Percentiles rank a stretch among this genome's conserved stretches.
Conservation (phyloP, 257 asterid genomes). For the Galeopsis tetrahit region DNA sequence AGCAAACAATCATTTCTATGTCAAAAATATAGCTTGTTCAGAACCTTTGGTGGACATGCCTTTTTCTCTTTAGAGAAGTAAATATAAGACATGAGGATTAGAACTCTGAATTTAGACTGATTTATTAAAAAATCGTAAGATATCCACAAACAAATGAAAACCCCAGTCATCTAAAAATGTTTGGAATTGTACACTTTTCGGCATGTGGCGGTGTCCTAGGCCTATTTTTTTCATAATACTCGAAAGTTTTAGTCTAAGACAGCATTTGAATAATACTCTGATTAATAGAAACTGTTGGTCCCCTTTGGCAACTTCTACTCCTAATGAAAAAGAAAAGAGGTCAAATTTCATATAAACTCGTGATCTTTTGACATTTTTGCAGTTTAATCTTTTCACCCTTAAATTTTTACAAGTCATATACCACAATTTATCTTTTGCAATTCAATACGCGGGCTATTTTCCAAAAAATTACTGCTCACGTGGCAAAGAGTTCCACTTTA, state of each 20-base stretch:
- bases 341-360: not conserved
- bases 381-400: not conserved
- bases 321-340: not conserved
- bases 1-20: not conserved
- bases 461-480: not conserved
- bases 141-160: not conserved
- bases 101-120: not conserved
- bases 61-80: not conserved
- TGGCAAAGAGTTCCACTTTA: not conserved
- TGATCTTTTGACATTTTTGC: not conserved
- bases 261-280: not conserved
- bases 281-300: constrained; percentile 1
- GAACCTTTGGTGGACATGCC: not conserved
- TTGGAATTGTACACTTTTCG: not conserved
- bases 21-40: constrained; percentile 6
- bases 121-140: not conserved
- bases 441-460: not conserved
- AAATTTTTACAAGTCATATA: not conserved
- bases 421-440: not conserved
- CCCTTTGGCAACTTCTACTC: not conserved
- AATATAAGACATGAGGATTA: constrained; percentile 2
- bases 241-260: not conserved
- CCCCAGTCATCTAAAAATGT: constrained; percentile 2
- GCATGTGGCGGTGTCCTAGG: not conserved
- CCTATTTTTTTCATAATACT: not conserved